Percentiles rank a stretch among this genome's conserved stretches.
phyloP scores from a whole-genome alignment of 768 basidiomycete genomes.

The Lentinus brumalis region DNA sequence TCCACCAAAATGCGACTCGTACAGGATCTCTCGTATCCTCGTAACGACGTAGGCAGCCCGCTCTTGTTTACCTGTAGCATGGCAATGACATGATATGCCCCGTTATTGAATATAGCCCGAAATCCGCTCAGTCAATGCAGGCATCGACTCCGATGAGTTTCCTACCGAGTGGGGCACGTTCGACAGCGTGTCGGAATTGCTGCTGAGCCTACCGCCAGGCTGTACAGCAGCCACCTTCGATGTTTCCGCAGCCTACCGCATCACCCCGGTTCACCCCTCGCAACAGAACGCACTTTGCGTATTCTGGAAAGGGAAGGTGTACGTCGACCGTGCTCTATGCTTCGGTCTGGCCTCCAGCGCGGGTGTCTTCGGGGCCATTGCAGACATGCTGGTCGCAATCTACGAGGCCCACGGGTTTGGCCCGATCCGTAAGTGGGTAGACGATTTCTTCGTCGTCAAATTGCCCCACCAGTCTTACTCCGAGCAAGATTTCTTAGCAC shows the following conservation, averaged over 20 bases:
- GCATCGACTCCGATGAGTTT: too few species aligned
- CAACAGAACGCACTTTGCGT: slow-evolving; percentile 38
- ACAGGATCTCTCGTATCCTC: too few species aligned
- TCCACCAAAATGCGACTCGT: too few species aligned
- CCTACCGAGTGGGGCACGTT: too few species aligned
- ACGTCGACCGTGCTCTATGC: slow-evolving; percentile 35
- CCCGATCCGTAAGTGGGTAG: slow-evolving; percentile 40
- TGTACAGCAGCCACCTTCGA: slow-evolving; percentile 46
- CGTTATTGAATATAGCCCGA: too few species aligned
- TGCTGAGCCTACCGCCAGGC: too few species aligned
- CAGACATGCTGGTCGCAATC: slow-evolving; percentile 37
- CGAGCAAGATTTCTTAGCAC: slow-evolving; percentile 31
- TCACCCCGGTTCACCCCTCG: slow-evolving; percentile 36
- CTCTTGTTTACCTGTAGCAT: too few species aligned
- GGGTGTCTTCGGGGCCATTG: slow-evolving; percentile 38
- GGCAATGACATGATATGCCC: too few species aligned
- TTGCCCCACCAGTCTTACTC: slow-evolving; percentile 19
- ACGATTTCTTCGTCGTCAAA: slow-evolving; percentile 38
- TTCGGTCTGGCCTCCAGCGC: slow-evolving; percentile 38
- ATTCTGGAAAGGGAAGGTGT: slow-evolving; percentile 34
- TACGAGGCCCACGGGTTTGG: slow-evolving; percentile 26
- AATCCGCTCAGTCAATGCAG: too few species aligned
- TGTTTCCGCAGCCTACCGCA: slow-evolving; percentile 40
- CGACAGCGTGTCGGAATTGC: too few species aligned
- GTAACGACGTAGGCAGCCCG: too few species aligned